Evolutionary conservation across 2,329 filamentous ascomycete genomes (phyloP).

Genomic region (Mycosphaerella arachidis): DNA sequence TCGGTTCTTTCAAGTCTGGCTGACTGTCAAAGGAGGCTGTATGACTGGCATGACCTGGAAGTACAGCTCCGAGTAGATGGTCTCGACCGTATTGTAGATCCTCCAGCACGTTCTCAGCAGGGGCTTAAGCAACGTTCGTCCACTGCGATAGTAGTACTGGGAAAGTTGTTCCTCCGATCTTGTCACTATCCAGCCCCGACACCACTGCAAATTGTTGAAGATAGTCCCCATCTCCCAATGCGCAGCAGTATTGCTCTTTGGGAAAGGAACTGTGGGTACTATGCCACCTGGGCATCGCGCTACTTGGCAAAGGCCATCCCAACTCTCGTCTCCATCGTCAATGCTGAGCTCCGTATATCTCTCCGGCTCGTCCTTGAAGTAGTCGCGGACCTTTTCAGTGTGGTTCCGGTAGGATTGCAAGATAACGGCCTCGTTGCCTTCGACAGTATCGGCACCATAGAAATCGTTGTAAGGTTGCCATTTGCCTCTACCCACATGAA

Average conservation of each 20-base stretch:
- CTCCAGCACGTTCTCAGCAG: constrained; percentile 21
- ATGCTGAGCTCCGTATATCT: constrained; percentile 23
- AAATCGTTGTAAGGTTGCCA: constrained; percentile 25
- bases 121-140: constrained; percentile 13
- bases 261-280: constrained; percentile 17
- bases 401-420: constrained; percentile 24
- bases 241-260: constrained; percentile 26
- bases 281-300: constrained; percentile 18
- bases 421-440: constrained; percentile 23
- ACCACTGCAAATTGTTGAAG: constrained; percentile 20
- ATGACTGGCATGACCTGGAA: constrained; percentile 15
- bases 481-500: constrained; percentile 25
- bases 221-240: constrained; percentile 25
- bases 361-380: constrained; percentile 20
- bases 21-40: constrained; percentile 7
- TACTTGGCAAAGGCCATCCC: constrained; percentile 21
- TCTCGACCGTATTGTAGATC: constrained; percentile 24
- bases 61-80: constrained; percentile 27
- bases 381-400: constrained; percentile 20
- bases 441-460: constrained; percentile 23
- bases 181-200: constrained; percentile 28
- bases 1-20: background rate
- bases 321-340: constrained; percentile 24
- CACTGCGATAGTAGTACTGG: constrained; percentile 23
- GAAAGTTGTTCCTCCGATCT: constrained; percentile 25